A percentile compares a stretch with the other conserved stretches of the same genome.
Conservation (phyloP, 805 yeast species). For the Yamadazyma philogaea region DNA sequence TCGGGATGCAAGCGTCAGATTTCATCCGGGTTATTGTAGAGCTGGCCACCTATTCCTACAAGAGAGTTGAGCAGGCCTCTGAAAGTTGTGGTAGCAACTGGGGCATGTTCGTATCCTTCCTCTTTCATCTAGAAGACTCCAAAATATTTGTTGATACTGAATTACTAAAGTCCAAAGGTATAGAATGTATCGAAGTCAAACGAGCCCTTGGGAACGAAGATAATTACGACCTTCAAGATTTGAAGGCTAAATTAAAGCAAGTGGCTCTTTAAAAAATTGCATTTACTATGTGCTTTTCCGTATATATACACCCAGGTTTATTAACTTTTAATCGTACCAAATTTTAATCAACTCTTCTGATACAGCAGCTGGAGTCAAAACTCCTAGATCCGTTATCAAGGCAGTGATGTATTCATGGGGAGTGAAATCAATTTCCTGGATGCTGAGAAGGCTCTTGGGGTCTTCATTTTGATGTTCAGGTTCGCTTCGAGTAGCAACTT, state of each 20-base stretch:
- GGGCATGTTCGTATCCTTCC: conserved; percentile 57
- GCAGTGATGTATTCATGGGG: conserved; percentile 96
- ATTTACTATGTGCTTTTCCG: conserved; percentile 8
- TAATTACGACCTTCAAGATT: conserved; percentile 42
- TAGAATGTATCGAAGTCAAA: conserved; percentile 45
- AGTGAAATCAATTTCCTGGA: conserved; percentile 74
- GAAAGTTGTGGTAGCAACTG: conserved; percentile 21
- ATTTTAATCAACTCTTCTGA: conserved; percentile 97
- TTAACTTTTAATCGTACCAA: conserved; percentile 75
- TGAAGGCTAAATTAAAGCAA: conserved; percentile 26
- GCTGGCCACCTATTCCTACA: conserved; percentile 53
- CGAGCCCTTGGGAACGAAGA: conserved; percentile 22
- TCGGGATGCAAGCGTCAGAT: conserved; percentile 57
- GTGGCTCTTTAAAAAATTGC: not conserved
- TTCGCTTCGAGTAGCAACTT: conserved; percentile 13
- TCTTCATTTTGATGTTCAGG: not conserved
- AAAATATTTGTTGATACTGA: conserved; percentile 49
- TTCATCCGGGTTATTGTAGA: conserved; percentile 54
- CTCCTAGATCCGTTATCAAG: conserved; percentile 92
- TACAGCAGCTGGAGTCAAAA: conserved; percentile 94
- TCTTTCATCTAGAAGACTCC: conserved; percentile 51
- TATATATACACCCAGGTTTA: not conserved
- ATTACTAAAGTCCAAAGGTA: conserved; percentile 39
- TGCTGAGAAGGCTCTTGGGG: conserved; percentile 19
- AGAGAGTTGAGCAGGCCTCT: conserved; percentile 11